Evolutionary conservation across 148 eudicot genomes (phyloP), one percentile per base, ranked within the genome.

Genomic region (Arbutus unedo): DNA sequence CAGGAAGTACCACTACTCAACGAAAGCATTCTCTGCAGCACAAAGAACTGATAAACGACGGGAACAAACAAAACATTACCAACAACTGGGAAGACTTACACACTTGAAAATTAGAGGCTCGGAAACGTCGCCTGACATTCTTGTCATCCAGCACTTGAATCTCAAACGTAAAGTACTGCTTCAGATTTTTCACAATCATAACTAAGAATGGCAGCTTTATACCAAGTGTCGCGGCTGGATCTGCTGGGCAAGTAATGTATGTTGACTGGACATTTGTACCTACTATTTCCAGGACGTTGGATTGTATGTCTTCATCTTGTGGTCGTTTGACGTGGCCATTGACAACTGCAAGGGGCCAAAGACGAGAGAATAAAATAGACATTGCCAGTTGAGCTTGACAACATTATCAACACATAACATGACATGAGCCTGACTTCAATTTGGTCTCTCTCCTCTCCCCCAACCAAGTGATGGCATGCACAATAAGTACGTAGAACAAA

Each of bases 41-140:
- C 77, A 75, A 53, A 80, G 45, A 75, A 62, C 25, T 38, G 18
- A 13, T 2, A 43, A 51, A 19, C 6, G 15, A 13, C 25, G 6
- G 41, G 14, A 41, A 19, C 67, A 80, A 64, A 50, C 60, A 80
- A 51, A 41, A 41, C 76, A 84, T 76, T 53, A 76, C 74, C 75
- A 82, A 81, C 31, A 82, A 82, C n/a, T 56, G 76, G 92, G 84
- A 82, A 91, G 85, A 96, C 98, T 96, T 96, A 96, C 98, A 91
- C 90, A 96, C 99, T 94, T 96, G 99, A 92, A 86, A 97, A 87
- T 94, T 97, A 87, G 99, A 97, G 90, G 99, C 94, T 66, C 99
- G 99, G 81, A 97, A 97, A 72, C 99, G 94, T 71, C 99, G 91
- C 84, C 99, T 93, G 82, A 97, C 99, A 86, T 97, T 97, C 92